Evolutionary conservation across 345 rosid genomes (phyloP).

Genomic region (Lepidium aucheri): DNA sequence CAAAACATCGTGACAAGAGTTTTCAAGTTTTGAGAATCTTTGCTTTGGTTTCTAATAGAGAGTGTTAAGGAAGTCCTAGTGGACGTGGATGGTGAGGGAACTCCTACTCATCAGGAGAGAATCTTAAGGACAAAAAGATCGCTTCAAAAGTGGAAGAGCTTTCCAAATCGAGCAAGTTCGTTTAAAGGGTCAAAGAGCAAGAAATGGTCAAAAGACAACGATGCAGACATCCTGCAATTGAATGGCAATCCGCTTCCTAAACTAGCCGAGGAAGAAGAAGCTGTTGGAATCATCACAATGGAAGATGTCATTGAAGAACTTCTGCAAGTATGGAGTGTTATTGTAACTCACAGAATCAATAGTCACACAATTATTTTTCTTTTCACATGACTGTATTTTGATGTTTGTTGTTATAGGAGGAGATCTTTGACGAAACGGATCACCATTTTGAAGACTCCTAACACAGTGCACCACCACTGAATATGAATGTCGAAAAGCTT

Average conservation of each 20-base stretch:
- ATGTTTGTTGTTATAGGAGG: constrained; percentile 49
- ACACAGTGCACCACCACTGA: constrained; percentile 11
- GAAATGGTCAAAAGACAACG: constrained; percentile 69
- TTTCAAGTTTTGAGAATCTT: background rate
- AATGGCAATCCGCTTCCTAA: constrained; percentile 57
- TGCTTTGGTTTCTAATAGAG: constrained; percentile 26
- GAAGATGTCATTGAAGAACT: constrained; percentile 99
- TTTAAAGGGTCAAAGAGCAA: constrained; percentile 45
- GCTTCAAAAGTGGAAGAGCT: constrained; percentile 78
- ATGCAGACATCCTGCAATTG: constrained; percentile 63
- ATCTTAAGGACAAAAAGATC: constrained; percentile 49
- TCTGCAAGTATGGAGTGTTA: constrained; percentile 48
- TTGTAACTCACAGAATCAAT: background rate
- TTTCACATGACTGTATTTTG: background rate
- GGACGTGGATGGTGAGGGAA: constrained; percentile 48
- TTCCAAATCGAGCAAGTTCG: constrained; percentile 46
- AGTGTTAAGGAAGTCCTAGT: constrained; percentile 45
- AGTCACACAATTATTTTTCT: no score
- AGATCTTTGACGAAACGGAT: constrained; percentile 93
- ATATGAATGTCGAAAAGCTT: background rate
- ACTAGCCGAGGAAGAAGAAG: constrained; percentile 73
- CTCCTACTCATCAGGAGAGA: constrained; percentile 38
- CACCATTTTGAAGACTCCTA: constrained; percentile 67
- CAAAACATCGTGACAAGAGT: background rate
- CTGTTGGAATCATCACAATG: constrained; percentile 91